These are phyloP conservation scores for Beauveria australis DNA, from an alignment of 2,329 filamentous ascomycete species.

Conservation along the genomic window DNA sequence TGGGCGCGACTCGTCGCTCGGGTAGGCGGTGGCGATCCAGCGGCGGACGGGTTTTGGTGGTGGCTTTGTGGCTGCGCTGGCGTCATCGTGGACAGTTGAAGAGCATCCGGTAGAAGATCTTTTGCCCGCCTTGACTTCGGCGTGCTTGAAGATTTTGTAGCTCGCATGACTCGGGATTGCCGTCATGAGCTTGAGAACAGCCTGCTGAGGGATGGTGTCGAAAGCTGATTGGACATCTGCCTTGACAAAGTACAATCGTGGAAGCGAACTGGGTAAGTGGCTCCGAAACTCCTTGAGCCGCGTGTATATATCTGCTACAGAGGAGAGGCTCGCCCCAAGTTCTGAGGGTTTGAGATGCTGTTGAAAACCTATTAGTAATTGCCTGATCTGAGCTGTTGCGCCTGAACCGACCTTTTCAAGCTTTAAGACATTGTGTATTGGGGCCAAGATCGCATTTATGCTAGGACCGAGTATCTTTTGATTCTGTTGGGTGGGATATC, in stretches of 20 bases:
- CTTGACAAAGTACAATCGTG: constrained; percentile 75
- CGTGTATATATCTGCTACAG: constrained; percentile 69
- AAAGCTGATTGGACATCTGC: constrained; percentile 88
- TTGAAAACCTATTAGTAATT: constrained; percentile 12
- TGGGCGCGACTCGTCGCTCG: constrained; percentile 30
- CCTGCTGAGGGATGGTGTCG: constrained; percentile 83
- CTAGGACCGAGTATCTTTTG: constrained; percentile 51
- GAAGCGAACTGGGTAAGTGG: constrained; percentile 29
- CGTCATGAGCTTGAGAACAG: constrained; percentile 58
- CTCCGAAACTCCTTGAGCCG: constrained; percentile 63
- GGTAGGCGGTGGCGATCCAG: constrained; percentile 46
- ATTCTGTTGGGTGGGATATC: constrained; percentile 46
- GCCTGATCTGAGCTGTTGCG: neutral
- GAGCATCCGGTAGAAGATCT: constrained; percentile 14
- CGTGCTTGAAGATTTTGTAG: constrained; percentile 69
- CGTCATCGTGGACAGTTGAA: constrained; percentile 9
- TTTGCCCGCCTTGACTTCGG: constrained; percentile 53
- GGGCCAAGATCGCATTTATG: constrained; percentile 49
- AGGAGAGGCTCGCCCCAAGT: constrained; percentile 75
- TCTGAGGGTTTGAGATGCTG: constrained; percentile 41
- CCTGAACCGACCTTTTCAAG: constrained; percentile 58
- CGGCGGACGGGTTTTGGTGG: constrained; percentile 33
- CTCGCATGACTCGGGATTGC: constrained; percentile 46
- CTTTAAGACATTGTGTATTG: constrained; percentile 68
- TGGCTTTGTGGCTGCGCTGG: constrained; percentile 8